Evolutionary conservation across 2,329 filamentous ascomycete genomes (phyloP).

Genomic region (Scopulariopsis brevicaulis): DNA sequence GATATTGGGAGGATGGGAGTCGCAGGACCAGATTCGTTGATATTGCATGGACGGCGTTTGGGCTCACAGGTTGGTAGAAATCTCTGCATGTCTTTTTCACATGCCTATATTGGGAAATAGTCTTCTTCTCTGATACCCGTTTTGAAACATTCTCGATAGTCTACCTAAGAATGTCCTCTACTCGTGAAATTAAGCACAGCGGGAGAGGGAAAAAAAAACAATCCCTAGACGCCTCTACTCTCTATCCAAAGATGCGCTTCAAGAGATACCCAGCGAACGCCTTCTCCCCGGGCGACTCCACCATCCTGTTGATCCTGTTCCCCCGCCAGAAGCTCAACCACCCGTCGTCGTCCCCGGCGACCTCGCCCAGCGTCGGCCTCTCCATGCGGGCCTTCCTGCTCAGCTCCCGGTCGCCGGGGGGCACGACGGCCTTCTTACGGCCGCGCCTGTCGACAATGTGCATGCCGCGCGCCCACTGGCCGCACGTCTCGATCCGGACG

Average conservation of each 20-base stretch:
- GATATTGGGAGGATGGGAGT: background rate
- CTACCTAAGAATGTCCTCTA: background rate
- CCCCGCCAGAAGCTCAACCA: constrained; percentile 68
- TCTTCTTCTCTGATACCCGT: background rate
- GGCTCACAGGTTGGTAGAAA: background rate
- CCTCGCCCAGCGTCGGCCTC: constrained; percentile 29
- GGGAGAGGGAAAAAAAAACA: background rate
- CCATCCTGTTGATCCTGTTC: constrained; percentile 70
- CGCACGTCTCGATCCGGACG: constrained; percentile 76
- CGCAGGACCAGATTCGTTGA: background rate
- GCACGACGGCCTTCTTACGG: constrained; percentile 31
- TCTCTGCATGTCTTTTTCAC: background rate
- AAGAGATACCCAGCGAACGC: constrained; percentile 56
- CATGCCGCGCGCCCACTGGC: constrained; percentile 93
- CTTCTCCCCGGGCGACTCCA: constrained; percentile 55
- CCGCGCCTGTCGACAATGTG: constrained; percentile 70
- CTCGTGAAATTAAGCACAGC: background rate
- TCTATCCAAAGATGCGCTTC: constrained; percentile 48
- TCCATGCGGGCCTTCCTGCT: constrained; percentile 26
- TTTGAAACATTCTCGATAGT: background rate
- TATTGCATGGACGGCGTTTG: constrained; percentile 1
- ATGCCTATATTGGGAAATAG: background rate
- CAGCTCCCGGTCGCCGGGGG: background rate
- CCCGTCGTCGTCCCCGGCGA: constrained; percentile 58
- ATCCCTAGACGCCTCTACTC: background rate